phyloP scores from a whole-genome alignment of 495 filamentous ascomycete species.

The Friedmanniomyces simplex region DNA sequence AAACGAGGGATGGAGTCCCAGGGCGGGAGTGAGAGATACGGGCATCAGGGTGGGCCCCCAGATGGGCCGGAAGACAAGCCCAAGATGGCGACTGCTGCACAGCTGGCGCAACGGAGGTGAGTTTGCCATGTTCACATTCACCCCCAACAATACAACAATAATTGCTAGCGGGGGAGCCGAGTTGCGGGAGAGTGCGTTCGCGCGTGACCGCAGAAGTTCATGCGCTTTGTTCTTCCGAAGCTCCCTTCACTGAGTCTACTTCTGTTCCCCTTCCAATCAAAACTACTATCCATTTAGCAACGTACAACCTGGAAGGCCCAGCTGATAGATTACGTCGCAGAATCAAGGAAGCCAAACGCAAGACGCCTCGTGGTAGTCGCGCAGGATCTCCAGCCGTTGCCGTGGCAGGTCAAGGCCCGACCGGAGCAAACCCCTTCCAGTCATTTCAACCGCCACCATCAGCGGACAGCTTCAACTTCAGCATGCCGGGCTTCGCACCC shows the following conservation, averaged over 20 bases:
- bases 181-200: background rate
- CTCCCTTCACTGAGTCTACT: background rate
- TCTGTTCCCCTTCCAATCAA: background rate
- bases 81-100: slow-evolving; percentile 19
- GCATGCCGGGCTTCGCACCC: background rate
- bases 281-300: no score
- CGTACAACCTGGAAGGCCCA: background rate
- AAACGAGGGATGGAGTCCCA: slow-evolving; percentile 21
- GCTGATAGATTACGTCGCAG: background rate
- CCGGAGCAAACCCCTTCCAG: slow-evolving; percentile 10
- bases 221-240: background rate
- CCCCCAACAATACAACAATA: background rate
- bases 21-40: slow-evolving; percentile 18
- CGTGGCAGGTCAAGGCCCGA: background rate
- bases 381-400: slow-evolving; percentile 5
- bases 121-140: slow-evolving; percentile 2
- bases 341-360: slow-evolving; percentile 11
- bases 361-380: slow-evolving; percentile 3
- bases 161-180: background rate
- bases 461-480: slow-evolving; percentile 18
- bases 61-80: slow-evolving; percentile 9
- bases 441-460: slow-evolving; percentile 14
- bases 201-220: background rate
- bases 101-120: slow-evolving; percentile 23
- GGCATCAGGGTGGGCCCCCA: background rate